These are phyloP conservation scores for Coccomyxa subellipsoidea DNA, from an alignment of 163 green algal species.

Conservation along the genomic window DNA sequence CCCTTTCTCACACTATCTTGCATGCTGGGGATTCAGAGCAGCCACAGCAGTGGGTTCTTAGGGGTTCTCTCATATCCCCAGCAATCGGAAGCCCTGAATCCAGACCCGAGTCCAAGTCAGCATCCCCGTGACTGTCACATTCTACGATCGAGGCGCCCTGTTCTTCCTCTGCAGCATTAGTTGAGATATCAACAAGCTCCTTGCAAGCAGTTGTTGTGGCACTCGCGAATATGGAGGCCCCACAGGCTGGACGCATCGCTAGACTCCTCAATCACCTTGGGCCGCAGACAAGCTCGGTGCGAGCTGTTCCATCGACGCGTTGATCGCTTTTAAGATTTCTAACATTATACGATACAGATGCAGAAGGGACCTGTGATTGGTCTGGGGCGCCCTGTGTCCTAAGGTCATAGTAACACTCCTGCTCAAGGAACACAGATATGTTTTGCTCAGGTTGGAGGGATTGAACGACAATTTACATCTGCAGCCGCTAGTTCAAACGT, in stretches of 20 bases:
- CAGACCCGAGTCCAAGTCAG: not conserved
- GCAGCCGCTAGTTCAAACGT: not conserved
- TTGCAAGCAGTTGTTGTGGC: not conserved
- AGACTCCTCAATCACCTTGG: not conserved
- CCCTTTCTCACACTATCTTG: too few species aligned
- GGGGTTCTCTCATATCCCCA: not conserved
- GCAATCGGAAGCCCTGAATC: not conserved
- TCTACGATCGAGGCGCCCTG: too few species aligned
- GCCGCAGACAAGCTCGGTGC: not conserved
- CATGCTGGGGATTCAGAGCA: too few species aligned
- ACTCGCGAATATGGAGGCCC: not conserved
- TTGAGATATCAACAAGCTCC: not conserved
- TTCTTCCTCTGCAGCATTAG: too few species aligned
- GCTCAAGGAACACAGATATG: too few species aligned
- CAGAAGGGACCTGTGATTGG: too few species aligned
- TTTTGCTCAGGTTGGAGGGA: not conserved
- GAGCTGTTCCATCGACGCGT: too few species aligned
- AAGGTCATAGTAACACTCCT: too few species aligned
- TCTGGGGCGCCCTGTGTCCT: too few species aligned
- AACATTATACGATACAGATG: too few species aligned
- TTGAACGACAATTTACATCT: not conserved
- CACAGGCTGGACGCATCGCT: not conserved
- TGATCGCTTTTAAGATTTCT: too few species aligned
- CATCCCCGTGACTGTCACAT: not conserved
- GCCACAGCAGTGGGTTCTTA: too few species aligned